A percentile compares a stretch with the other conserved stretches of the same genome.
Conservation (phyloP, 129 eudicot species). For the Pittosporum tobira region DNA sequence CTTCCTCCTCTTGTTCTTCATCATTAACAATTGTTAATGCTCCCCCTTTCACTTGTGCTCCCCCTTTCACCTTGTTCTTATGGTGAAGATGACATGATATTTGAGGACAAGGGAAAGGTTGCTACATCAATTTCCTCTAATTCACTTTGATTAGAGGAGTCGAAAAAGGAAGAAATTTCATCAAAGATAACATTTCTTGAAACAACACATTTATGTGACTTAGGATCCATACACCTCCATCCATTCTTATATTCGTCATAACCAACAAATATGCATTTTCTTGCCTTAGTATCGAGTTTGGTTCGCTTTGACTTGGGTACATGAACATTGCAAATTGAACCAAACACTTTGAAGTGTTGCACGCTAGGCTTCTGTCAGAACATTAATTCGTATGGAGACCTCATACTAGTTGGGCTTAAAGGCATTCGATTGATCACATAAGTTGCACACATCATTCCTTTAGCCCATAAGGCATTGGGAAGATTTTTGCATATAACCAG, state of each 20-base stretch:
- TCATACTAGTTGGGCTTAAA: neutral
- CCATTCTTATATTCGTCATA: neutral
- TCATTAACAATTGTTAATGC: too few species aligned
- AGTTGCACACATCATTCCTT: neutral
- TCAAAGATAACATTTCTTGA: neutral
- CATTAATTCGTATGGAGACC: neutral
- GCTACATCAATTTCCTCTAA: too few species aligned
- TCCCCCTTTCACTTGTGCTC: too few species aligned
- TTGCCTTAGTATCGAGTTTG: neutral
- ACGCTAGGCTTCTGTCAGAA: neutral
- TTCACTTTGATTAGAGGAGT: too few species aligned
- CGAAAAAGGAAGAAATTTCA: neutral
- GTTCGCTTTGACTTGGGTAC: neutral
- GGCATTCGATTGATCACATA: slow-evolving; percentile 5
- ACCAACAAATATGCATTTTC: neutral
- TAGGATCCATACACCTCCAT: neutral
- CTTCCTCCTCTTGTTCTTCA: neutral
- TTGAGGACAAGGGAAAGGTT: neutral
- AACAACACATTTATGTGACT: neutral
- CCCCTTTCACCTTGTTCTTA: too few species aligned
- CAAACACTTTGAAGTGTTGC: neutral
- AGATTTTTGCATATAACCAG: slow-evolving; percentile 2
- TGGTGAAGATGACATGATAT: neutral
- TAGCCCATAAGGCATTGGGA: neutral
- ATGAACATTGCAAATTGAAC: slow-evolving; percentile 5